Percentiles rank a stretch among this genome's conserved stretches.
Evolutionary conservation across 768 basidiomycete genomes (phyloP).

Genomic region (Lepiota venenata): DNA sequence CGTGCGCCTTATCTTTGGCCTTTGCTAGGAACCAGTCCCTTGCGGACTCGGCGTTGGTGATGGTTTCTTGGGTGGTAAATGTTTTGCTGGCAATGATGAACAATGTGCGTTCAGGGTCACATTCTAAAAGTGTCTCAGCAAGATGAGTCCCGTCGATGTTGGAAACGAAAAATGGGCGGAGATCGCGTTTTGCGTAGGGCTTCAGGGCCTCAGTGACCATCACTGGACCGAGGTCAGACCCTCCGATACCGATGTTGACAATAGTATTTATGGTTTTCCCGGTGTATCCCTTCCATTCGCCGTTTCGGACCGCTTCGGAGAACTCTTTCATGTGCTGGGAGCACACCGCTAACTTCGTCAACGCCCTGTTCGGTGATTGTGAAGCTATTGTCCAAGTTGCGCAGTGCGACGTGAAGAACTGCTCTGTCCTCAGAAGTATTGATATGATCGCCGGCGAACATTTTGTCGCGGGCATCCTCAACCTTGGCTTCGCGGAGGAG

Average conservation of each 20-base stretch:
- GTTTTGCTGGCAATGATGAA: slow-evolving; percentile 99
- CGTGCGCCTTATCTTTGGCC: slow-evolving; percentile 86
- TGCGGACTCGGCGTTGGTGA: slow-evolving; percentile 96
- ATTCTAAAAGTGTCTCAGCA: slow-evolving; percentile 77
- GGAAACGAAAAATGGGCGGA: slow-evolving; percentile 86
- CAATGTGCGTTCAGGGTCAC: slow-evolving; percentile 88
- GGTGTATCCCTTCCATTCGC: slow-evolving; percentile 95
- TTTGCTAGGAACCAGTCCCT: slow-evolving; percentile 88
- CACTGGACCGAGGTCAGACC: slow-evolving; percentile 95
- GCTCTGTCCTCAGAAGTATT: slow-evolving; percentile 98
- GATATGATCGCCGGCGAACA: slow-evolving; percentile 96
- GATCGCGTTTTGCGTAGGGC: slow-evolving; percentile 84
- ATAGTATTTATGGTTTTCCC: slow-evolving; percentile 92
- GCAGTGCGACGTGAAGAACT: slow-evolving; percentile 91
- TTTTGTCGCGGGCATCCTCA: slow-evolving; percentile 82
- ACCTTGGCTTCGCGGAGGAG: slow-evolving; percentile 86
- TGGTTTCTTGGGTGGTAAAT: slow-evolving; percentile 99
- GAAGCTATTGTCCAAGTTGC: slow-evolving; percentile 67
- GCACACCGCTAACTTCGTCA: slow-evolving; percentile 77
- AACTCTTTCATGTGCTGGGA: slow-evolving; percentile 92
- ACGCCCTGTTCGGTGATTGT: slow-evolving; percentile 79
- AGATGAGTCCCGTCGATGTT: slow-evolving; percentile 99
- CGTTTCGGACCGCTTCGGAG: slow-evolving; percentile 77
- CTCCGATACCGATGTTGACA: slow-evolving; percentile 99
- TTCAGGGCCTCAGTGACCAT: slow-evolving; percentile 99